phyloP scores from a whole-genome alignment of 768 basidiomycete genomes.

The Russula olivacea region DNA sequence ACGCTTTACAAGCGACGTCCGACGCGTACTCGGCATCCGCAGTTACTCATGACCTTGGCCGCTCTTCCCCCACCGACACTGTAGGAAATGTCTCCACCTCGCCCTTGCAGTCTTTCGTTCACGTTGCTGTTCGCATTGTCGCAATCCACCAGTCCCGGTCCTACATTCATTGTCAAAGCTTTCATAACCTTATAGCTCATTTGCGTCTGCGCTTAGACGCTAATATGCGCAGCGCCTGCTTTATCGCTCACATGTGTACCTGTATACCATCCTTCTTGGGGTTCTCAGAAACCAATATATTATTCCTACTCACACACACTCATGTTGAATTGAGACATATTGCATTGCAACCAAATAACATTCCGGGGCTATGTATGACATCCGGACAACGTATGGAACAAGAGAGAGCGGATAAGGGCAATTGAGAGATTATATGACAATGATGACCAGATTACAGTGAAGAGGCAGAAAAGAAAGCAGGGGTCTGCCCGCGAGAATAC shows the following conservation, averaged over 20 bases:
- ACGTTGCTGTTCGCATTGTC: conserved; percentile 5
- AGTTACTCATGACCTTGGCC: conserved; percentile 38
- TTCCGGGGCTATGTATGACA: conserved; percentile 19
- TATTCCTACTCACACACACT: conserved; percentile 3
- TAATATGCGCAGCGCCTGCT: conserved; percentile 19
- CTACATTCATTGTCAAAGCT: conserved; percentile 13
- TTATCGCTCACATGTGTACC: conserved; percentile 21
- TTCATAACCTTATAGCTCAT: conserved; percentile 23
- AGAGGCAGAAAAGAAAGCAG: neutral
- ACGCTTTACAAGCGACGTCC: conserved; percentile 92
- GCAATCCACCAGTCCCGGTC: conserved; percentile 3
- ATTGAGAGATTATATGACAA: conserved; percentile 19
- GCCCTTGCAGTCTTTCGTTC: neutral
- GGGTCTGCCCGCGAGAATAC: neutral
- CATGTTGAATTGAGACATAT: neutral
- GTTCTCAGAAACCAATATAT: conserved; percentile 15
- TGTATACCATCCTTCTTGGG: conserved; percentile 22
- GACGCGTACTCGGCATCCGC: conserved; percentile 78
- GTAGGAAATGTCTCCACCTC: neutral
- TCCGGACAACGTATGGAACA: neutral
- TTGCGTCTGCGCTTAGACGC: conserved; percentile 18
- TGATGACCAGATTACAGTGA: conserved; percentile 23
- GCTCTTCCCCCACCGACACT: neutral
- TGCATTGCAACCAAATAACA: conserved; percentile 17
- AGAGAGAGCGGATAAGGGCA: conserved; percentile 11